A percentile compares a stretch with the other conserved stretches of the same genome.
These are phyloP conservation scores for Sarocladiaceae sp. DNA, from an alignment of 2,329 filamentous ascomycete species.

Conservation along the genomic window DNA sequence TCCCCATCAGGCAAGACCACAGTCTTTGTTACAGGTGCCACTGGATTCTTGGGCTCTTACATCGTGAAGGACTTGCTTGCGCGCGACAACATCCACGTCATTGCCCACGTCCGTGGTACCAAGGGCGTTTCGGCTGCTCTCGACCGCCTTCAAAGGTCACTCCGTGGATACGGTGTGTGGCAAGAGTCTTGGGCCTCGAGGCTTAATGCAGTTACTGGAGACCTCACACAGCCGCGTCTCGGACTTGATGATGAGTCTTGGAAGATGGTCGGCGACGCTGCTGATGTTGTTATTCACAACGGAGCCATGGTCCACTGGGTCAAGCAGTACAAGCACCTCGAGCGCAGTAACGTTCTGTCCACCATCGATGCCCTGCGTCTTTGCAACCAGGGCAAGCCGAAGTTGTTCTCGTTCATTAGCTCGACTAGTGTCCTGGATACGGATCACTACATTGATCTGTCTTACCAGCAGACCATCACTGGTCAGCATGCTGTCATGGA, in stretches of 20 bases:
- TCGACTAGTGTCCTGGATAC: constrained; percentile 82
- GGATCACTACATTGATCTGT: constrained; percentile 74
- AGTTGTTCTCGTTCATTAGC: constrained; percentile 68
- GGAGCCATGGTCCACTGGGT: constrained; percentile 82
- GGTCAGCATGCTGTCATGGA: constrained; percentile 67
- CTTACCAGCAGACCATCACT: constrained; percentile 53
- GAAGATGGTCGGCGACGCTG: constrained; percentile 59
- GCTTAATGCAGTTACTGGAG: constrained; percentile 66
- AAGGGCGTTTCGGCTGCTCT: constrained; percentile 40
- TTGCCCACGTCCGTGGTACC: constrained; percentile 68
- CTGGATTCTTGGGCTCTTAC: constrained; percentile 73
- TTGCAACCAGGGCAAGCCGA: constrained; percentile 72
- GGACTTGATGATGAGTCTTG: constrained; percentile 66
- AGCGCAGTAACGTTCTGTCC: constrained; percentile 71
- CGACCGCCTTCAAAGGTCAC: constrained; percentile 52
- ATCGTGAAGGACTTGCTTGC: constrained; percentile 71
- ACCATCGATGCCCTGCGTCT: constrained; percentile 74
- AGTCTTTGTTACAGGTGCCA: constrained; percentile 82
- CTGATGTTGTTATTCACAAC: constrained; percentile 77
- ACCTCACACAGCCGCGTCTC: constrained; percentile 67
- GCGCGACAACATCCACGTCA: constrained; percentile 44
- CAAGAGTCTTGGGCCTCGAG: constrained; percentile 60
- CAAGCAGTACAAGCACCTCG: constrained; percentile 67
- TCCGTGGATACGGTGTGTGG: constrained; percentile 79
- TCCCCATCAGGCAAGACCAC: constrained; percentile 37